A percentile compares a stretch with the other conserved stretches of the same genome.
phyloP scores from a whole-genome alignment of 2,329 filamentous ascomycete species.

The Cordyceps militaris region DNA sequence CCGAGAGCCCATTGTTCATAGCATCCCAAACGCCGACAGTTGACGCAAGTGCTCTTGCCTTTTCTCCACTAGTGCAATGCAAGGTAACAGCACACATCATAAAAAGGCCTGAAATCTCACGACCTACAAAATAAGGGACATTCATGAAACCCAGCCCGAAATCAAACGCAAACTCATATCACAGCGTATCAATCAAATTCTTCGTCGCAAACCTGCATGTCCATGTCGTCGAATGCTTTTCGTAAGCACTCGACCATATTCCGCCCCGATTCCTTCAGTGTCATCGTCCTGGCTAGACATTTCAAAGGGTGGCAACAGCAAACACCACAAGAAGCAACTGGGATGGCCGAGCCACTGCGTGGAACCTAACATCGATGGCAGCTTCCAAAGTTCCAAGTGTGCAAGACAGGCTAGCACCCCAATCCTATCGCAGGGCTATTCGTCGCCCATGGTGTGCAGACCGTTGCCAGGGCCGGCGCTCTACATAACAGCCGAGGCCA shows the following conservation, averaged over 20 bases:
- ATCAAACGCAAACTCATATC: conserved; percentile 1
- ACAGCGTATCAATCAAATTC: neutral
- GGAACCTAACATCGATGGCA: neutral
- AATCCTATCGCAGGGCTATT: neutral
- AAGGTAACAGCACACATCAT: neutral
- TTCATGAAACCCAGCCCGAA: neutral
- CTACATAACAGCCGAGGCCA: conserved; percentile 39
- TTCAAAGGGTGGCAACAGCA: neutral
- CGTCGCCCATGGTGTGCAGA: neutral
- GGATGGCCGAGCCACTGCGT: too few species aligned
- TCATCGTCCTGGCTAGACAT: neutral
- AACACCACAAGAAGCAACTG: neutral
- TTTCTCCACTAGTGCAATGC: too few species aligned
- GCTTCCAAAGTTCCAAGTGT: neutral
- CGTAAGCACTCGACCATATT: neutral
- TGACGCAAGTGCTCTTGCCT: neutral
- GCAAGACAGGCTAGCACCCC: neutral
- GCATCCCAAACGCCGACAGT: conserved; percentile 11
- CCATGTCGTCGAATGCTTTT: neutral
- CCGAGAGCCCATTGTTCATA: conserved; percentile 13
- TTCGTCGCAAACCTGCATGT: neutral
- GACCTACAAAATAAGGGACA: neutral
- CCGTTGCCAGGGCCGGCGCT: conserved; percentile 16
- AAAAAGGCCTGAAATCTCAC: neutral
- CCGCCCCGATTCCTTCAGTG: neutral